Base-by-base conservation (phyloP, 202 grass and related monocot species). In the Dendrocalamus latiflorus region DNA sequence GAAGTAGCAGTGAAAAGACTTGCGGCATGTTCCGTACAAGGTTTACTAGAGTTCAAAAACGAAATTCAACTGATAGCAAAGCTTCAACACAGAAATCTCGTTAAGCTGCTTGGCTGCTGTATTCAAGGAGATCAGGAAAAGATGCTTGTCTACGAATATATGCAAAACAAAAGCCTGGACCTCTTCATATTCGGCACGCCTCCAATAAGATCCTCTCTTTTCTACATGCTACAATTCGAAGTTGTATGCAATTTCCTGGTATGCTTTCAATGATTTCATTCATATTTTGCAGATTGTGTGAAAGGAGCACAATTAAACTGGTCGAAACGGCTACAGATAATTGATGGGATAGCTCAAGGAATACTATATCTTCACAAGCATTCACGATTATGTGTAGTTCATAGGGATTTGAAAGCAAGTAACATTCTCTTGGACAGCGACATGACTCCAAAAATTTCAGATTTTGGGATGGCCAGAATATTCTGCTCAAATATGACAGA, bases 391-490 rank as follows among this genome's bases (percentile, higher is more conserved):
- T 86, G 83, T 82, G 77, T 95, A 21, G 81, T 95, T 85, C 90
- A 95, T 42, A 62, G 93, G 54, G 93, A 95, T 88, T 62, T 95
- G 43, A 91, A 94, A 90, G 87, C 89, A 18, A 91, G 92, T 75
- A 94, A 94, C 41, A 90, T 94, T 70, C 84, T 91, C 62, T 72
- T 95, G 36, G 93, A 92, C 50, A 41, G 57, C 10, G 20, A 79
- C 43, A 95, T 95, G 88, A 84, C 68, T 63, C 90, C 90, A 34
- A 92, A 92, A 81, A 90, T 92, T 74, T 90, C 93, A 66, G 90
- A 95, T 72, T 95, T 95, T 67, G 93, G 90, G 48, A 77, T 94
- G 38, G 90, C 85, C 54, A 91, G 66, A 73, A 82, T 94, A 67
- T 89, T 92, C 60, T 72, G 26, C 47, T 70, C 62, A 16, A 88